These are phyloP conservation scores for Diversispora eburnea DNA, from an alignment of 192 early-diverging fungal genomes.

Conservation along the genomic window DNA sequence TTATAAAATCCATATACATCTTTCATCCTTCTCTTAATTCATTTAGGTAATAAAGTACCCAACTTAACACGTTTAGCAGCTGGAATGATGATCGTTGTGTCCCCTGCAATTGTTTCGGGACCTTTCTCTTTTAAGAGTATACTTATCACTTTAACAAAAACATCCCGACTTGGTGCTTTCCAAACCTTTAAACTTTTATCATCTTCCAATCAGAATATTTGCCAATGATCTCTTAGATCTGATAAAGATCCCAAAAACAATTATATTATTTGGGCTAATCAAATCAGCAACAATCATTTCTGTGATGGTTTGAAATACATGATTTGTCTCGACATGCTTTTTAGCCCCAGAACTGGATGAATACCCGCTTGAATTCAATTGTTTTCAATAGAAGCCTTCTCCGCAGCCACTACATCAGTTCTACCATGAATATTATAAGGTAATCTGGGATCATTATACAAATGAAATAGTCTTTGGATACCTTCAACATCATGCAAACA, in stretches of 20 bases:
- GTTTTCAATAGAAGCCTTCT: conserved; percentile 8
- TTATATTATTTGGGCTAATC: conserved; percentile 3
- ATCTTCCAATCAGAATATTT: conserved; percentile 2
- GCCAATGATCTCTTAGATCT: conserved; percentile 23
- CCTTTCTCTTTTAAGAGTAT: conserved; percentile 12
- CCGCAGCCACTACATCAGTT: conserved; percentile 21
- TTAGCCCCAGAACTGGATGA: conserved; percentile 11
- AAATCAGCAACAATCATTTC: conserved; percentile 22
- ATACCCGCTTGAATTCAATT: not conserved
- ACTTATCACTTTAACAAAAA: conserved; percentile 11
- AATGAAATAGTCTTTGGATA: not conserved
- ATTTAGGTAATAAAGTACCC: no score
- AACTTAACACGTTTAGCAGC: conserved; percentile 20
- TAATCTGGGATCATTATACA: conserved; percentile 1
- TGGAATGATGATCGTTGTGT: not conserved
- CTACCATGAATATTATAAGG: conserved; percentile 23
- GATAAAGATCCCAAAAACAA: conserved; percentile 25
- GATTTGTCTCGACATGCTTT: conserved; percentile 18
- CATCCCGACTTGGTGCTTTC: conserved; percentile 18
- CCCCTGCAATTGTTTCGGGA: not conserved
- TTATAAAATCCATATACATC: conserved; percentile 21
- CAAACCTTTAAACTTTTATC: conserved; percentile 14
- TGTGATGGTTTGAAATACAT: no score
- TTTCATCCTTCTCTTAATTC: not conserved
- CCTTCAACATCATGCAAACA: conserved; percentile 21